Conservation (phyloP, 352 stramenopile species). For the Lagenidium sp. region DNA sequence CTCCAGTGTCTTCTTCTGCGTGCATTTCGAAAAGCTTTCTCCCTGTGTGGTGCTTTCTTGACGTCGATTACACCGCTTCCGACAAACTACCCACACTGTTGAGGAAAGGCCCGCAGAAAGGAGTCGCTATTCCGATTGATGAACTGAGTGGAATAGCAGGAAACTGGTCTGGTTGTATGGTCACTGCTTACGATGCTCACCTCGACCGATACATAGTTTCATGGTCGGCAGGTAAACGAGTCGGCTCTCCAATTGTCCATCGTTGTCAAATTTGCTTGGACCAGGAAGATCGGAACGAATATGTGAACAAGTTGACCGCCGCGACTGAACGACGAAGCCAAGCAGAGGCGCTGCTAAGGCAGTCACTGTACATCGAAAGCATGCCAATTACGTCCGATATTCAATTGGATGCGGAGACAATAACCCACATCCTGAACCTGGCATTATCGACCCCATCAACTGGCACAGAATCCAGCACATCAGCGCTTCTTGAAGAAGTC, state of each 20-base stretch:
- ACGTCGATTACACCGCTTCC: conserved; percentile 23
- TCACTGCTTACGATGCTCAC: conserved; percentile 48
- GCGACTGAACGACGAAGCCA: conserved; percentile 37
- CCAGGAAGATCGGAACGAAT: conserved; percentile 31
- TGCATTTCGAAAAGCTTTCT: conserved; percentile 44
- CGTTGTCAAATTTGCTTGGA: conserved; percentile 57
- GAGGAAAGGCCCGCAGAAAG: conserved; percentile 28
- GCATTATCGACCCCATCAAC: conserved; percentile 51
- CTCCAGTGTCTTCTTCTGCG: conserved; percentile 8
- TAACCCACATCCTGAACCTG: conserved; percentile 65
- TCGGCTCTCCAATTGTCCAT: conserved; percentile 57
- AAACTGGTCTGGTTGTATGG: conserved; percentile 70
- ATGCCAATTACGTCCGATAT: conserved; percentile 66
- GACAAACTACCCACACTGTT: conserved; percentile 2
- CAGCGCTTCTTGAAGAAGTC: conserved; percentile 79
- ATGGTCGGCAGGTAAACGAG: conserved; percentile 64
- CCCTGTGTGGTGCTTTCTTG: conserved; percentile 66
- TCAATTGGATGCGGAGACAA: conserved; percentile 56
- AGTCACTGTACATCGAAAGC: conserved; percentile 59
- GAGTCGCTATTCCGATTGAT: conserved; percentile 52
- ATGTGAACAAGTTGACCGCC: conserved; percentile 28
- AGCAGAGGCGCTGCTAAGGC: conserved; percentile 51
- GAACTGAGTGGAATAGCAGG: conserved; percentile 36
- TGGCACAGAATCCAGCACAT: conserved; percentile 40
- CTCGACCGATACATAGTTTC: conserved; percentile 55